Base-by-base conservation (phyloP, 106 monocot species). In the Phalaenopsis equestris region DNA sequence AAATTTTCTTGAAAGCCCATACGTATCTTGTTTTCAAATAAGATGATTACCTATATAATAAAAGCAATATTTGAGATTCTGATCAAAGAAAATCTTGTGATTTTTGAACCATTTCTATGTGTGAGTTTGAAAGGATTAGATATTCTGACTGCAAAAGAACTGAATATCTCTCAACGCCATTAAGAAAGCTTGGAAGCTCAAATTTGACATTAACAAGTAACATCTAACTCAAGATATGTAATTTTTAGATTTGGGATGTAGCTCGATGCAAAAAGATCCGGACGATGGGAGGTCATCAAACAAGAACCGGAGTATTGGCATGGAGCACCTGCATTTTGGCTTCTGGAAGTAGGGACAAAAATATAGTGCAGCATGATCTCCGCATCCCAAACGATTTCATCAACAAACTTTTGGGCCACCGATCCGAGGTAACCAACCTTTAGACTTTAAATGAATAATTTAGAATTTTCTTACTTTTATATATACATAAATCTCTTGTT, bases 321-420 rank as follows among this genome's bases (percentile, higher is more conserved):
- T 98, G 98, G 98, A 94, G 86, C 68, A 90, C 98, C 3, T 87
- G 92, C 83, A 87, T 92, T 36, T 83, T 98, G 82, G 83, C 98
- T 55, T 98, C 98, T 17, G 98, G 98, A 41, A 94, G 98, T 76
- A 89, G 94, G 79, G 98, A 98, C 55, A 98, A 93, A 75, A 85
- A 91, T 73, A 98, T 98, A 76, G 84, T 98, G 58, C 94, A 92
- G 23, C 98, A 98, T 80, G 98, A 98, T 49, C 75, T 98, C 37
- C 98, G 98, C 70, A 86, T 88, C 39, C 81, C 92, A 42, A 87
- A 81, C 56, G 94, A 98, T 61, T 94, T 78, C 77, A 86, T 91
- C 16, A 83, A 84, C 85, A 94, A 91, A 79, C 88, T 94, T 76
- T 77, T 76, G 15, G 94, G 98, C 61, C 94, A 99, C 79, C 85